Conservation (phyloP, 2,329 filamentous ascomycete species). For the Ophiostoma quercus region DNA sequence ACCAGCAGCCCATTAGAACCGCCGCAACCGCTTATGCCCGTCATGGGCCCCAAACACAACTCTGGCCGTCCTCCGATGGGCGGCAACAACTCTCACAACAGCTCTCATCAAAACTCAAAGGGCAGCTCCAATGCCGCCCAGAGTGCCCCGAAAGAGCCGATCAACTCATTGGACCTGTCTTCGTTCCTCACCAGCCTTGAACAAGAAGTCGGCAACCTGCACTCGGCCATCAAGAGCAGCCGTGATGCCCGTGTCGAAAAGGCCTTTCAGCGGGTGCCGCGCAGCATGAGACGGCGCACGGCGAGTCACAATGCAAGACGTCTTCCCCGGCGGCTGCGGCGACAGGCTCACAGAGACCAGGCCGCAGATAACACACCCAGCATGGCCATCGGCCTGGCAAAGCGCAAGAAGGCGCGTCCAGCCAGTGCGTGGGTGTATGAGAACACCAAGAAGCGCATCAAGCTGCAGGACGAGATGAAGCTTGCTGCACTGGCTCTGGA, state of each 20-base stretch:
- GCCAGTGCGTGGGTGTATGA: conserved; percentile 27
- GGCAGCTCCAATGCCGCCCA: neutral
- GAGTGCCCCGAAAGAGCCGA: conserved; percentile 30
- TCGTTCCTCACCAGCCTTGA: conserved; percentile 80
- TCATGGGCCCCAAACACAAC: conserved; percentile 1
- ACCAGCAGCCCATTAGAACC: neutral
- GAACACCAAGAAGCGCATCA: conserved; percentile 33
- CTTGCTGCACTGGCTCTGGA: conserved; percentile 12
- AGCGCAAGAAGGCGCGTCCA: conserved; percentile 41
- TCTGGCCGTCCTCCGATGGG: neutral
- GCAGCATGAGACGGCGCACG: conserved; percentile 75
- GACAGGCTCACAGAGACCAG: conserved; percentile 68
- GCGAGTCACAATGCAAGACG: conserved; percentile 93
- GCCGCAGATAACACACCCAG: conserved; percentile 84
- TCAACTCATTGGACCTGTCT: conserved; percentile 79
- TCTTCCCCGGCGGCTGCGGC: conserved; percentile 71
- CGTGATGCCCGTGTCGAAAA: conserved; percentile 53
- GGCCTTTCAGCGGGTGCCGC: conserved; percentile 83
- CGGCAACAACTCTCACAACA: conserved; percentile 1
- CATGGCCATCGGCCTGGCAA: conserved; percentile 49
- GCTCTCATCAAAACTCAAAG: neutral
- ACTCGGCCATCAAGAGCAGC: conserved; percentile 68
- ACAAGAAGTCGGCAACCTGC: conserved; percentile 81
- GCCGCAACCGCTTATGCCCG: neutral
- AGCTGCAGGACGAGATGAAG: conserved; percentile 27